A percentile compares a stretch with the other conserved stretches of the same genome.
phyloP scores from a whole-genome alignment of 345 rosid species.

The Lepidium didymum region DNA sequence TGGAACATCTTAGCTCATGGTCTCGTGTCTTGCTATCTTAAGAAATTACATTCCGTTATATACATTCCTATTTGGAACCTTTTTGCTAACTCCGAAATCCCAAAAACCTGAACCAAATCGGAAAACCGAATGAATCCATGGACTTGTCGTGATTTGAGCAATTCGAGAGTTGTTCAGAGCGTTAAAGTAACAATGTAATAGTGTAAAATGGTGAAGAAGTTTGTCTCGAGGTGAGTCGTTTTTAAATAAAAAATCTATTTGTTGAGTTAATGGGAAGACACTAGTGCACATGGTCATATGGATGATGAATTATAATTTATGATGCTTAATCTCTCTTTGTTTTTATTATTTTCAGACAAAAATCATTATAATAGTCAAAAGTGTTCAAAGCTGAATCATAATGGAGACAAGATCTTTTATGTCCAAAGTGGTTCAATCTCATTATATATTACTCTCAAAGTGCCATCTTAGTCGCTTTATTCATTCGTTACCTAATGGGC shows the following conservation, averaged over 20 bases:
- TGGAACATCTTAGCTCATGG: not conserved
- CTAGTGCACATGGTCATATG: slow-evolving; percentile 26
- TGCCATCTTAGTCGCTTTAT: slow-evolving; percentile 16
- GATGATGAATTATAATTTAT: not conserved
- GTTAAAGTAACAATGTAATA: not conserved
- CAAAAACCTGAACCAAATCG: not conserved
- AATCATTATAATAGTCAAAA: slow-evolving; percentile 13
- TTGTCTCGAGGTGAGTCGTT: not conserved
- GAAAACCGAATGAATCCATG: not conserved
- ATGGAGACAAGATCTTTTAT: slow-evolving; percentile 28
- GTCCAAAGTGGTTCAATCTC: slow-evolving; percentile 29
- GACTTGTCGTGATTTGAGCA: not conserved
- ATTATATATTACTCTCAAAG: slow-evolving; percentile 21
- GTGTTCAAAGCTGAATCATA: slow-evolving; percentile 32
- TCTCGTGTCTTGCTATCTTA: not conserved
- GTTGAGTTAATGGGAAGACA: slow-evolving; percentile 29
- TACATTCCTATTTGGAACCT: not conserved
- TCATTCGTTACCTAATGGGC: slow-evolving; percentile 11
- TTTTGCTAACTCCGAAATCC: not conserved
- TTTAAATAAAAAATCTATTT: not conserved
- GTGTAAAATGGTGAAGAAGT: not conserved
- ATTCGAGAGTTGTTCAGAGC: not conserved
- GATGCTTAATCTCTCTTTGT: slow-evolving; percentile 17
- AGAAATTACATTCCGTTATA: too few species aligned
- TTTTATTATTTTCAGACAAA: not conserved